Evolutionary conservation across 2,329 filamentous ascomycete species (phyloP).

Genomic region (Madurella fahalii): DNA sequence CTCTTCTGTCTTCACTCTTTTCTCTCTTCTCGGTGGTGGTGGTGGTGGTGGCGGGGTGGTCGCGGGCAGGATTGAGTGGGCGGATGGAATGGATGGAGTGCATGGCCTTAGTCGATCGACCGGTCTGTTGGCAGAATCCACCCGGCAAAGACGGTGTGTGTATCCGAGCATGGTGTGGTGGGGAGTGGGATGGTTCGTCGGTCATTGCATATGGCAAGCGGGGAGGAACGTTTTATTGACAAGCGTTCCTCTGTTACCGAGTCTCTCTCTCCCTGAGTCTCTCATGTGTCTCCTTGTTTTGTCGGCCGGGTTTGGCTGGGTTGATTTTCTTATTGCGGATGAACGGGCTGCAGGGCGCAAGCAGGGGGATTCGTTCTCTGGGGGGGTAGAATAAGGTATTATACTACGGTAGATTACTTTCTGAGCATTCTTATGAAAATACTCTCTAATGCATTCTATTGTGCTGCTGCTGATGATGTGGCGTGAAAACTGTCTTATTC

Average conservation of each 20-base stretch:
- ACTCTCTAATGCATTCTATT: not conserved
- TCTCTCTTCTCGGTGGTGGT: not conserved
- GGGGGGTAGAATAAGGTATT: conserved; percentile 2
- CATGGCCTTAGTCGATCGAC: no score
- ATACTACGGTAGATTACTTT: conserved; percentile 5
- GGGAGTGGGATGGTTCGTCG: no score
- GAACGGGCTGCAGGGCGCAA: conserved; percentile 5
- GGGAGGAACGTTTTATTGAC: no score
- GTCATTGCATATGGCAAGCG: no score
- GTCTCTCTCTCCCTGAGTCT: not conserved
- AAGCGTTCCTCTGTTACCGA: no score
- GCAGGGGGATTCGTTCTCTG: not conserved
- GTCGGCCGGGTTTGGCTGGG: conserved; percentile 1
- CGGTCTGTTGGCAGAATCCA: no score
- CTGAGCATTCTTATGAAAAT: conserved; percentile 11
- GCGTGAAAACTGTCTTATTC: not conserved
- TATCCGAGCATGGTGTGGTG: no score
- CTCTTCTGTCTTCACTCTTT: not conserved
- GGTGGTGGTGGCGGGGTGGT: not conserved
- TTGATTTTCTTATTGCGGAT: not conserved
- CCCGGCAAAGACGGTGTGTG: no score
- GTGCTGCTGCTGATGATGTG: no score
- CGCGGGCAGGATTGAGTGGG: not conserved
- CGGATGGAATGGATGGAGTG: no score
- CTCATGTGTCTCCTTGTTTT: not conserved